Conservation (phyloP, 306 rosid genomes). For the Pterocarpus macrocarpus region DNA sequence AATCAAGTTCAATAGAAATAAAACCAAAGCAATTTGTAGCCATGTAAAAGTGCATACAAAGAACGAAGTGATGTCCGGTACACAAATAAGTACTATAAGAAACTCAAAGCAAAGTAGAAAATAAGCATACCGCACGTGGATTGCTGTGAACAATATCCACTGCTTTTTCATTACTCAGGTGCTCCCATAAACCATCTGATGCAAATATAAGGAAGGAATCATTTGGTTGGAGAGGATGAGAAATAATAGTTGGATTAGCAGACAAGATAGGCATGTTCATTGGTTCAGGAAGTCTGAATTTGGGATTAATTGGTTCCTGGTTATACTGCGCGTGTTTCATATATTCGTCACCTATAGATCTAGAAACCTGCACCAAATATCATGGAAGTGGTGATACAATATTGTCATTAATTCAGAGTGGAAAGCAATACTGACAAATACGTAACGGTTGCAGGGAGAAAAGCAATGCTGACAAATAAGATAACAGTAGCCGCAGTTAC, state of each 20-base stretch:
- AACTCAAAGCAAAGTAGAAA: slow-evolving; percentile 25
- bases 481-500: slow-evolving; percentile 35
- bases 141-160: slow-evolving; percentile 85
- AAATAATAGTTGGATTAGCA: slow-evolving; percentile 78
- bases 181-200: slow-evolving; percentile 99
- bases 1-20: slow-evolving; percentile 26
- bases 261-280: slow-evolving; percentile 82
- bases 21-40: slow-evolving; percentile 31
- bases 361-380: slow-evolving; percentile 82
- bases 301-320: slow-evolving; percentile 71
- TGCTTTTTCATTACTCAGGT: slow-evolving; percentile 86
- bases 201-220: slow-evolving; percentile 98
- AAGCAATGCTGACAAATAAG: slow-evolving; percentile 16
- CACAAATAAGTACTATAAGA: slow-evolving; percentile 31
- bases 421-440: slow-evolving; percentile 28
- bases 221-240: slow-evolving; percentile 83
- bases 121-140: slow-evolving; percentile 73
- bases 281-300: slow-evolving; percentile 92
- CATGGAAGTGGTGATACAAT: slow-evolving; percentile 12
- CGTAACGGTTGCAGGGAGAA: slow-evolving; percentile 10
- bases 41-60: background rate
- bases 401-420: slow-evolving; percentile 6
- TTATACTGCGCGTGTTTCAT: slow-evolving; percentile 84
- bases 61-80: slow-evolving; percentile 18
- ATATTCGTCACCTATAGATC: slow-evolving; percentile 90